Base-by-base conservation (phyloP, 495 filamentous ascomycete species). In the Penicillium samsonianum region DNA sequence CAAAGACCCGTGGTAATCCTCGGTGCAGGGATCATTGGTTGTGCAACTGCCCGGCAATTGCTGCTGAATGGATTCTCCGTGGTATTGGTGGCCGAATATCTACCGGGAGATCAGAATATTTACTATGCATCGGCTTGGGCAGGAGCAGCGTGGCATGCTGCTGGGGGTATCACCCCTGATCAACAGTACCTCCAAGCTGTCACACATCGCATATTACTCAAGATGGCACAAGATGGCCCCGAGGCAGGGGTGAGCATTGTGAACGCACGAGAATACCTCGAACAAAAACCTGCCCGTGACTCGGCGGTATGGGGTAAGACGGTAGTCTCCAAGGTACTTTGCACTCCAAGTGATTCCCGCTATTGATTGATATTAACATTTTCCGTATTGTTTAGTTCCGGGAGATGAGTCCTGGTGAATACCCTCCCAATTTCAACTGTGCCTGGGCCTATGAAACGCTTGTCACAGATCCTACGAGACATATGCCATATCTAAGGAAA, bases 41-140 rank as follows among this genome's bases (percentile, higher is more conserved):
- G 75, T 59, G 70, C 75, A 3, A 60, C 75, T 0, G 75, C 75
- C 3, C 68, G 67, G 22, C 73, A 74, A 53, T 60, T 78, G 10
- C 54, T 78, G 2, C 61, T 63, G 11, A 63, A 63, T n/a, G 75
- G 75, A 1, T 77, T 78, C 53, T 59, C 68, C 4, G 74, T 78
- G 2, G 62, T 65, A 7, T 25, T 78, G 49, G 71, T 78, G 9
- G 75, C 73, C 9, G 75, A 78, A 53, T 76, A 70, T 57, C 61
- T 78, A 5, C 75, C 75, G 0, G 75, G 75, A 19, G 73, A 78
- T 47, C 67, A 76, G 53, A 64, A 66, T 42, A 72, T 76, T n/a
- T 57, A 65, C 30, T 78, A 78, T 57, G 73, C 75, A 20, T 78
- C 75, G 7, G 75, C 75, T 12, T 78, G 75, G 75, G 75, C 75